Evolutionary conservation across 345 rosid genomes (phyloP), one percentile per base, ranked within the genome.

Genomic region (Linum trigynum): DNA sequence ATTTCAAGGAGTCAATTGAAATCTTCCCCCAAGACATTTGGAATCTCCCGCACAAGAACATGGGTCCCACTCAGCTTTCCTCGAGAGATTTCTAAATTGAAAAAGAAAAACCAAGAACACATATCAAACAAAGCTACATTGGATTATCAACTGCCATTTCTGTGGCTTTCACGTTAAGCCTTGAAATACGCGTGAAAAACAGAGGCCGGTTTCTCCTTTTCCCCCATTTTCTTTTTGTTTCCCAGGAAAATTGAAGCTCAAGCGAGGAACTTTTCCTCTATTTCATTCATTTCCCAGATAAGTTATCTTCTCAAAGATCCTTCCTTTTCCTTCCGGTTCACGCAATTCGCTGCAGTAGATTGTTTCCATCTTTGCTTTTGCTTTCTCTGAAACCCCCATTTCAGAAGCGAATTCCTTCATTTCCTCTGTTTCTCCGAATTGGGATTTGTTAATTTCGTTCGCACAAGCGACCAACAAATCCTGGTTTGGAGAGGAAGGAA

Each of bases 81-180:
- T 23, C 32, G 32, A 23, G 32, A 23, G 32, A 23, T 23, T 23
- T 23, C 32, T 23, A 23, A 23, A 23, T 23, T 23, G 32, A 23
- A 23, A 23, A 23, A 23, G 32, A 23, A 23, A 23, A 23, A 23
- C 32, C 32, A 23, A 23, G 32, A 23, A 23, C 32, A 23, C 32
- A 23, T 23, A 23, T 23, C 32, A 23, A 23, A 3, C 12, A 42
- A 3, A n/a, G 7, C 11, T 12, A 35, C 61, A 11, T 63, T 39
- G 61, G 64, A 14, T 65, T 55, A 11, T 55, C 53, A 68, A 71
- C 45, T 42, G 32, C 6, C n/a, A 15, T 55, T 5, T 71, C 70
- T 70, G 72, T 81, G 77, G 79, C 78, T 83, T 79, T 75, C 59
- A 71, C 83, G 84, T 73, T n/a, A 73, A 77, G 78, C 79, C 62